Percentiles rank a stretch among this genome's conserved stretches.
These are phyloP conservation scores for Phytopythium kandeliae DNA, from an alignment of 352 stramenopile genomes.

Conservation along the genomic window DNA sequence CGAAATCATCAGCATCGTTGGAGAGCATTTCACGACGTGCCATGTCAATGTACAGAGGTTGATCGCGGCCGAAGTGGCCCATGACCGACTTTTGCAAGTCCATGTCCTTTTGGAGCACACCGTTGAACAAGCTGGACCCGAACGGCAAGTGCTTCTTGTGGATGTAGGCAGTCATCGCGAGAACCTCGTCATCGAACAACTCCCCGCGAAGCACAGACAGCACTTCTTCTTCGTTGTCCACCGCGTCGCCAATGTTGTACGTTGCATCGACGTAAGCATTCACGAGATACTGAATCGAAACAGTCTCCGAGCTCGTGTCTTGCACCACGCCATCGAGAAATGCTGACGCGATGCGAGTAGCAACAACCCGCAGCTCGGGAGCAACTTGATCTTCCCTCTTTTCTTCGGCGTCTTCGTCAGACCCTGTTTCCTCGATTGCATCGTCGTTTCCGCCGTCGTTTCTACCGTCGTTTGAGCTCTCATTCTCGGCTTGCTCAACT, in stretches of 20 bases:
- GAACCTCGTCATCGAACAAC: constrained; percentile 45
- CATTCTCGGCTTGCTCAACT: background rate
- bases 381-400: constrained; percentile 7
- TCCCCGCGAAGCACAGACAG: constrained; percentile 34
- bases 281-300: constrained; percentile 50
- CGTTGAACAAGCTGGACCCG: constrained; percentile 81
- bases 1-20: constrained; percentile 55
- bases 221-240: constrained; percentile 43
- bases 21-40: constrained; percentile 40
- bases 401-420: constrained; percentile 10
- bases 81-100: constrained; percentile 76
- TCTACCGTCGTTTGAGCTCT: background rate
- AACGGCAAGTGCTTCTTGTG: constrained; percentile 76
- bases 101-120: constrained; percentile 61
- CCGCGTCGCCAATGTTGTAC: constrained; percentile 20
- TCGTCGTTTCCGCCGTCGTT: constrained; percentile 6
- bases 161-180: constrained; percentile 76
- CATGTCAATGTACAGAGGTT: constrained; percentile 68
- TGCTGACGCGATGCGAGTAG: constrained; percentile 30
- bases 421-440: constrained; percentile 3
- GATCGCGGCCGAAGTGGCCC: constrained; percentile 71
- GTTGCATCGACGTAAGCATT: constrained; percentile 56
- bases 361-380: constrained; percentile 7
- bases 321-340: constrained; percentile 53
- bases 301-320: constrained; percentile 26